Conservation (phyloP, 352 stramenopile species). For the Phytophthora sansomeana region DNA sequence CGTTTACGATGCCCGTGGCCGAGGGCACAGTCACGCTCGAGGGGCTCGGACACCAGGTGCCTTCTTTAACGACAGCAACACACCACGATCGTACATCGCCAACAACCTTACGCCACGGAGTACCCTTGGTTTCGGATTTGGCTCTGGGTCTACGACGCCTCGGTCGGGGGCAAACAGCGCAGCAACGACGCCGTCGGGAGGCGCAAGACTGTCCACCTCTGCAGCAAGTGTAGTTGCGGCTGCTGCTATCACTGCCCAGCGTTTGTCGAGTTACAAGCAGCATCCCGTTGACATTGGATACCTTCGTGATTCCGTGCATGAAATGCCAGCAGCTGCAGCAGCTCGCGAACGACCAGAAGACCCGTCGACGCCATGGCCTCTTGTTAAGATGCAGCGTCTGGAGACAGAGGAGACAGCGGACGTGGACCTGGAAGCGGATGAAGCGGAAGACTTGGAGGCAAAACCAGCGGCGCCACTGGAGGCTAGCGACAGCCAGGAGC, state of each 20-base stretch:
- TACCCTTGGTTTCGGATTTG: conserved; percentile 39
- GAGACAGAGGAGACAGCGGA: conserved; percentile 42
- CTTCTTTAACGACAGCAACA: conserved; percentile 72
- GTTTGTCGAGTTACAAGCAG: conserved; percentile 73
- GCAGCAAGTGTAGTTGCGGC: conserved; percentile 43
- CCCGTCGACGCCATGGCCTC: conserved; percentile 30
- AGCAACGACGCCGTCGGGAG: conserved; percentile 39
- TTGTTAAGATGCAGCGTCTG: conserved; percentile 41
- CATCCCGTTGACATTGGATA: conserved; percentile 76
- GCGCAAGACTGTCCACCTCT: conserved; percentile 42
- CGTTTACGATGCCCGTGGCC: conserved; percentile 50
- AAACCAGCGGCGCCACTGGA: conserved; percentile 31
- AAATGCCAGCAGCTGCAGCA: conserved; percentile 8
- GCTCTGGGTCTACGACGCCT: conserved; percentile 45
- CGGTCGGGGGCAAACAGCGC: conserved; percentile 52
- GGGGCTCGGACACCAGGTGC: conserved; percentile 35
- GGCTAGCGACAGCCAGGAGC: conserved; percentile 12
- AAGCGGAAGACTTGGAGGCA: conserved; percentile 35
- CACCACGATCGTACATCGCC: conserved; percentile 77
- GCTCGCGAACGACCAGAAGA: conserved; percentile 36
- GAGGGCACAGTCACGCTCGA: conserved; percentile 26
- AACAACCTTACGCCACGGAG: conserved; percentile 69
- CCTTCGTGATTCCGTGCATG: conserved; percentile 60
- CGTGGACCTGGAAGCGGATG: conserved; percentile 47
- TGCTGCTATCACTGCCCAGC: conserved; percentile 49